phyloP scores from a whole-genome alignment of 2,329 filamentous ascomycete genomes.

The Myriosclerotinia curreyana region DNA sequence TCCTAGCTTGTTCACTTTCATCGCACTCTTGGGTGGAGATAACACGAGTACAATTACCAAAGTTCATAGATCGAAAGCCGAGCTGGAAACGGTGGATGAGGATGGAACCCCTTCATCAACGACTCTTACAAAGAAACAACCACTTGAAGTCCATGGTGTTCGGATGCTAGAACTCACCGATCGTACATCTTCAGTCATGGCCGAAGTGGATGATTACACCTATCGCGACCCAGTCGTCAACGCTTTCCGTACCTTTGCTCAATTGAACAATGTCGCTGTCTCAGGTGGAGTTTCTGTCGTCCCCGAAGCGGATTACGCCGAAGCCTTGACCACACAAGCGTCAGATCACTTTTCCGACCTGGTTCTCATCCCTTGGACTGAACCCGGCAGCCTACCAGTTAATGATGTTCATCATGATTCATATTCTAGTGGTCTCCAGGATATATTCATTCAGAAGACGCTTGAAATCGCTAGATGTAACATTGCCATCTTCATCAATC shows the following conservation, averaged over 20 bases:
- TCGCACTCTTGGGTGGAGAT: slow-evolving; percentile 70
- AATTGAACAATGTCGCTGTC: slow-evolving; percentile 77
- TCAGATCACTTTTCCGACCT: slow-evolving; percentile 69
- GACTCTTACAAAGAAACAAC: slow-evolving; percentile 27
- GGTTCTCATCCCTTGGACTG: slow-evolving; percentile 84
- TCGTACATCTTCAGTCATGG: slow-evolving; percentile 93
- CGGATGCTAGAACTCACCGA: slow-evolving; percentile 85
- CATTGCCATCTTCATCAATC: slow-evolving; percentile 77
- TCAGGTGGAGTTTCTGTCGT: slow-evolving; percentile 79
- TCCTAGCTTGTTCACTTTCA: slow-evolving; percentile 75
- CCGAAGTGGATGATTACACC: slow-evolving; percentile 72
- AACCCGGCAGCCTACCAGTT: slow-evolving; percentile 72
- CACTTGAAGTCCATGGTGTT: slow-evolving; percentile 60
- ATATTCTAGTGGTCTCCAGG: slow-evolving; percentile 63
- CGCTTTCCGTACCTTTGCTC: slow-evolving; percentile 83
- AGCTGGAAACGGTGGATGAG: slow-evolving; percentile 35
- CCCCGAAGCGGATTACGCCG: slow-evolving; percentile 73
- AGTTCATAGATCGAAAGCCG: slow-evolving; percentile 40
- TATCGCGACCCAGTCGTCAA: slow-evolving; percentile 82
- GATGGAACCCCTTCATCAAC: slow-evolving; percentile 32
- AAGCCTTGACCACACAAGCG: slow-evolving; percentile 69
- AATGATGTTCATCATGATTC: slow-evolving; percentile 48
- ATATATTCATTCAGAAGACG: slow-evolving; percentile 67
- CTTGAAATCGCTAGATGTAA: slow-evolving; percentile 63
- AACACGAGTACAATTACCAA: slow-evolving; percentile 38